Evolutionary conservation across 2,329 filamentous ascomycete species (phyloP), one percentile per base, ranked within the genome.

Genomic region (Elsinoe perseae): DNA sequence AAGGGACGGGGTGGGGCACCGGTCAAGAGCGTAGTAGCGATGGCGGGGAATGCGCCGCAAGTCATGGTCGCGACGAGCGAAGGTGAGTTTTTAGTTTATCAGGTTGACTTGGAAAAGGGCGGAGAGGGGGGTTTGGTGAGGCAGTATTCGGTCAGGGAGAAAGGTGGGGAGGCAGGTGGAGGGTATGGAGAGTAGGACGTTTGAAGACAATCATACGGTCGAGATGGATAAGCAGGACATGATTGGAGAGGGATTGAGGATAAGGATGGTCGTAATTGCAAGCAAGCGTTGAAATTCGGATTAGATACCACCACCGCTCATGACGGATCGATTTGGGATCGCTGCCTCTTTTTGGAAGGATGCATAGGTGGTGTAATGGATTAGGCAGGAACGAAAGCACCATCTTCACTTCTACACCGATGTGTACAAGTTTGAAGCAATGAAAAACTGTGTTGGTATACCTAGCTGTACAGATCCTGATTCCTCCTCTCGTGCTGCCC

Each of bases 21-120:
- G 0, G 72, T 95, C 38, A 80, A 87, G 62, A 95, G 89, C 62
- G 92, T 98, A n/a, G 93, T 98, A 42, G 92, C 93, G 7, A 95
- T 98, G 85, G 95, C 89, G 68, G 93, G 86, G 66, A 95, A 85
- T 68, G 91, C 87, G 23, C 93, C 93, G 0, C 91, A 97, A 65
- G 88, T 98, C 50, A 97, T 98, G 91, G 89, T 97, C 0, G 91
- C 96, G 12, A 98, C 93, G 0, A 96, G 87, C 64, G 93, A 98
- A 68, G 93, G 93, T 8, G 86, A 86, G 21, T 97, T 96, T 67
- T 95, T 93, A 64, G 86, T 97, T 27, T 98, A 92, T 72, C 92
- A 89, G 62, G 90, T 98, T 56, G 91, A 98, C 69, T 82, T 98
- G 76, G 91, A 95, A 64, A 87, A 88, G 60, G 93, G 93, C 16